phyloP scores from a whole-genome alignment of 2,329 filamentous ascomycete species.

The Nemania sp. region DNA sequence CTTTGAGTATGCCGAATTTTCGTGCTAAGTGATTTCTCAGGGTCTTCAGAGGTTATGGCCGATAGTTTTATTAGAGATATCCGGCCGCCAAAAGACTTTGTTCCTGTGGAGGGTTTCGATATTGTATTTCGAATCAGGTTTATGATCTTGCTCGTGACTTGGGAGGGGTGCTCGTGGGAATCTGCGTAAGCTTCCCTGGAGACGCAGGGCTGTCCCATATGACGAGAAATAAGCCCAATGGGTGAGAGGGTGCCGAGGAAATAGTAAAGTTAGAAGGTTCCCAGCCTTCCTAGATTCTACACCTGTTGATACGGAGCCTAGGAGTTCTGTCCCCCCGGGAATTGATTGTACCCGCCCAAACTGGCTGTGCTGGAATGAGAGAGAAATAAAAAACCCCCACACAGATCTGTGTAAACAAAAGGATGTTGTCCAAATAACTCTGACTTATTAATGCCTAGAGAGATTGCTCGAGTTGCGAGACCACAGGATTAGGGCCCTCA shows the following conservation, averaged over 20 bases:
- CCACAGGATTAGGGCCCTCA: neutral
- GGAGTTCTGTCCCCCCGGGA: neutral
- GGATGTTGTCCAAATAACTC: neutral
- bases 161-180: neutral
- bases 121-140: neutral
- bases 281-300: neutral
- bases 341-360: neutral
- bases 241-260: neutral
- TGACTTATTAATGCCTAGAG: neutral
- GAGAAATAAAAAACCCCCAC: no score
- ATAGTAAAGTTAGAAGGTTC: neutral
- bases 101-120: neutral
- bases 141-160: neutral
- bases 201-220: neutral
- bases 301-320: neutral
- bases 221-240: neutral
- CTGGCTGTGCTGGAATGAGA: neutral
- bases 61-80: neutral
- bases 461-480: constrained; percentile 7
- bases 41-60: neutral
- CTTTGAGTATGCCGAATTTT: neutral
- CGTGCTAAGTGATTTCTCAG: neutral
- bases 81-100: neutral
- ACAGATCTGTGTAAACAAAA: constrained; percentile 15
- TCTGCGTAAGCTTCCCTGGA: neutral